phyloP scores from a whole-genome alignment of 2,329 filamentous ascomycete genomes.

The Phaeosphaeriaceae sp. region DNA sequence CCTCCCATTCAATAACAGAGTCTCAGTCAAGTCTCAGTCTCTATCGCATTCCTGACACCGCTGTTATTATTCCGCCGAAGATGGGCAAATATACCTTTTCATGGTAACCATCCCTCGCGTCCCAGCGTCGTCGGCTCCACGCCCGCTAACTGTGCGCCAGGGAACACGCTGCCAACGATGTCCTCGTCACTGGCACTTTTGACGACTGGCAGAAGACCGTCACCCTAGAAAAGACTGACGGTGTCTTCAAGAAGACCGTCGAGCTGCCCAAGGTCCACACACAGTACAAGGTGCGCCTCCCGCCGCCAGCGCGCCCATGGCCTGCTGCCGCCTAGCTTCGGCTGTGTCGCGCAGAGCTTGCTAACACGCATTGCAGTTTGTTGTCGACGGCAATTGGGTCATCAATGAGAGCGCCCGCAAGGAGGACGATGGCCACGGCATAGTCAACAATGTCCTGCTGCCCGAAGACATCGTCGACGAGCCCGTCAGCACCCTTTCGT shows the following conservation, averaged over 20 bases:
- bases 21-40: conserved; percentile 41
- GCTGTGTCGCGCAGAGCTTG: conserved; percentile 17
- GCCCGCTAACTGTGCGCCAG: conserved; percentile 57
- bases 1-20: conserved; percentile 20
- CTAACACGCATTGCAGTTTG: conserved; percentile 69
- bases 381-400: conserved; percentile 91
- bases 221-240: conserved; percentile 77
- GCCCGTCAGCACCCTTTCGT: conserved; percentile 66
- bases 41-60: conserved; percentile 16
- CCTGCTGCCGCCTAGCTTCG: conserved; percentile 8
- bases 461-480: conserved; percentile 70
- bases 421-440: conserved; percentile 82
- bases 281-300: conserved; percentile 83
- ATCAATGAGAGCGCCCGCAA: conserved; percentile 80
- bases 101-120: conserved; percentile 62
- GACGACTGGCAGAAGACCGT: conserved; percentile 91
- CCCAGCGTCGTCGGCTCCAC: conserved; percentile 12
- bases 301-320: background rate
- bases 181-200: conserved; percentile 95
- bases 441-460: conserved; percentile 90
- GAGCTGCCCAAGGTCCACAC: conserved; percentile 75
- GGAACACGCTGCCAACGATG: conserved; percentile 82
- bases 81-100: conserved; percentile 76
- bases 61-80: conserved; percentile 28
- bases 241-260: conserved; percentile 80